Evolutionary conservation across 2,329 filamentous ascomycete species (phyloP).

Genomic region (Hypoxylon sp.): DNA sequence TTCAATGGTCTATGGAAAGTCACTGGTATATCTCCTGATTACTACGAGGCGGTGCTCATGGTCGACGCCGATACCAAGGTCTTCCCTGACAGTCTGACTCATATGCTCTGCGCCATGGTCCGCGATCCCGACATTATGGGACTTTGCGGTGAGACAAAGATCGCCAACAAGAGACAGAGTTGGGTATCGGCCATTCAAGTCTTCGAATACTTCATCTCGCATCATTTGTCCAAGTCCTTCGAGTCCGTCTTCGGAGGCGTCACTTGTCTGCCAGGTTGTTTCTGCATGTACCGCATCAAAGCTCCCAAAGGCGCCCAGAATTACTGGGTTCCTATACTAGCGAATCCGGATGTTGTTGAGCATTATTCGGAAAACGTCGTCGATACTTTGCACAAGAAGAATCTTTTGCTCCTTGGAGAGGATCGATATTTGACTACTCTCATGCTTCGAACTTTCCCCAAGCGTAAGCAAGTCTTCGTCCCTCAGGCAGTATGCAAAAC

Average conservation of each 20-base stretch:
- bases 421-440: constrained; percentile 97
- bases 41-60: constrained; percentile 98
- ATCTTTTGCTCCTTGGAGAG: constrained; percentile 91
- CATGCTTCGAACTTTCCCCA: constrained; percentile 98
- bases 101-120: constrained; percentile 99
- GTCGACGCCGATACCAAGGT: constrained; percentile 99
- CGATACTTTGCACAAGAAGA: constrained; percentile 98
- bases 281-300: constrained; percentile 99
- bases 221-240: constrained; percentile 96
- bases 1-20: constrained; percentile 99
- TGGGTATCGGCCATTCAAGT: constrained; percentile 99
- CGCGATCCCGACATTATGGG: constrained; percentile 99
- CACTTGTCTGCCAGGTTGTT: constrained; percentile 97
- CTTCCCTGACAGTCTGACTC: constrained; percentile 96
- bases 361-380: constrained; percentile 99
- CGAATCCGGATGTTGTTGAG: constrained; percentile 98
- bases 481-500: constrained; percentile 99
- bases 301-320: constrained; percentile 98
- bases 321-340: constrained; percentile 99
- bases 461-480: constrained; percentile 98
- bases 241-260: constrained; percentile 99
- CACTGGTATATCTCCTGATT: constrained; percentile 97
- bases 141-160: constrained; percentile 98
- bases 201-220: constrained; percentile 99
- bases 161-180: constrained; percentile 94